Base-by-base conservation (phyloP, 441 rosid species). In the Euphorbia celastroides region DNA sequence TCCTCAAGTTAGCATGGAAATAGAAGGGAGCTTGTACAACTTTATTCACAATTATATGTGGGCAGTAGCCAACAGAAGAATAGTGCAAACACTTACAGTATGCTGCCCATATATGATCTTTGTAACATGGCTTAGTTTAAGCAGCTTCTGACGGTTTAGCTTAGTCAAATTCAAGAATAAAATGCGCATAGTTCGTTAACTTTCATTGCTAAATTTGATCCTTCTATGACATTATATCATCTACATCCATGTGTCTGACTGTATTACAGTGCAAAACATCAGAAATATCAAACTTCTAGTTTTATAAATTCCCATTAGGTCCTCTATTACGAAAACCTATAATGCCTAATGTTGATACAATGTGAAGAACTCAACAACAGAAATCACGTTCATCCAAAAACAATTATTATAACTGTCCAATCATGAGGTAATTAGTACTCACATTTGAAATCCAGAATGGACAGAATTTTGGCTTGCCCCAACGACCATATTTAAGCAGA, bases 61-160 rank as follows among this genome's bases (percentile, higher is more conserved):
- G 59, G 28, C 27, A 56, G 32, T 56, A 56, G 57, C 59, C 32
- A 56, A 2, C 16, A 13, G 59, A 11, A 1, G 7, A 25, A 54
- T 23, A 17, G 10, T 54, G 26, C 26, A 67, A 11, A 60, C 77
- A 86, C 94, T 86, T 77, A 92, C 98, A 25, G 98, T 92, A 55
- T 91, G 92, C 72, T 92, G 96, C 73, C 98, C 95, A 8, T 93
- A 87, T 57, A 88, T 82, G 72, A 92, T 89, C 78, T 70, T 88
- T 22, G 72, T 76, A 69, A 86, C 90, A 75, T 84, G 88, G 73
- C 77, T 77, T 27, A 92, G 79, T 70, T 78, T 88, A 66, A 92
- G 74, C 41, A 82, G 86, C 75, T 80, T 89, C 81, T 83, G 84
- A 11, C 62, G 12, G 62, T 20, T 30, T 8, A 58, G 19, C 27